A percentile compares a stretch with the other conserved stretches of the same genome.
Conservation (phyloP, 1,139 yeast species). For the Saccharomycopsis crataegensis region DNA sequence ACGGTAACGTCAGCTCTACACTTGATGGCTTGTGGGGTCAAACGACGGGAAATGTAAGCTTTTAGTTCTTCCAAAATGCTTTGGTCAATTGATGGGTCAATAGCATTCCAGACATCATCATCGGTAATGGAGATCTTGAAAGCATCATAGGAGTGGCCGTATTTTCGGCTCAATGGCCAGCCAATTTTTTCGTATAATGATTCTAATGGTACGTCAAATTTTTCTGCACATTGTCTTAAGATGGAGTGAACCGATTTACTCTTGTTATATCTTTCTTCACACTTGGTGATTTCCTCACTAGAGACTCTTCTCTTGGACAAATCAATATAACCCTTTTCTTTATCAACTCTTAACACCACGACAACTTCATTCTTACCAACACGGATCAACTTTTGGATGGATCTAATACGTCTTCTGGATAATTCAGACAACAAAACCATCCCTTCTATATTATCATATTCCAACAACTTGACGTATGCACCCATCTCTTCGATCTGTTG, state of each 20-base stretch:
- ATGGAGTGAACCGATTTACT: constrained; percentile 97
- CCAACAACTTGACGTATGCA: constrained; percentile 89
- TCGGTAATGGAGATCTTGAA: constrained; percentile 94
- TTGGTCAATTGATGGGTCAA: constrained; percentile 46
- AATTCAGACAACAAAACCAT: constrained; percentile 95
- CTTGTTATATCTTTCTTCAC: constrained; percentile 96
- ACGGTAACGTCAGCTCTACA: constrained; percentile 97
- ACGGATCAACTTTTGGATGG: constrained; percentile 93
- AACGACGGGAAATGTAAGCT: constrained; percentile 80
- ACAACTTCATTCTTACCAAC: constrained; percentile 99
- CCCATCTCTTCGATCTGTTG: constrained; percentile 99
- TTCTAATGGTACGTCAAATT: constrained; percentile 82
- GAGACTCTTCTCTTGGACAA: constrained; percentile 96
- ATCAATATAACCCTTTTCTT: constrained; percentile 97
- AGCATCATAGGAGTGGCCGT: constrained; percentile 96
- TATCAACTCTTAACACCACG: constrained; percentile 97
- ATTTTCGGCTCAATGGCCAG: constrained; percentile 95
- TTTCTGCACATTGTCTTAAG: constrained; percentile 96
- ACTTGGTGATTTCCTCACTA: constrained; percentile 94
- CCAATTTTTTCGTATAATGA: constrained; percentile 81
- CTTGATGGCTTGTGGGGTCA: constrained; percentile 97
- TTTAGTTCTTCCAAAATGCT: constrained; percentile 77
- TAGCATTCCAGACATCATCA: constrained; percentile 76
- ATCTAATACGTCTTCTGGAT: constrained; percentile 97
- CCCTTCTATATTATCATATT: constrained; percentile 97